These are phyloP conservation scores for Diaporthe ampelina DNA, from an alignment of 2,329 filamentous ascomycete species.

Conservation along the genomic window DNA sequence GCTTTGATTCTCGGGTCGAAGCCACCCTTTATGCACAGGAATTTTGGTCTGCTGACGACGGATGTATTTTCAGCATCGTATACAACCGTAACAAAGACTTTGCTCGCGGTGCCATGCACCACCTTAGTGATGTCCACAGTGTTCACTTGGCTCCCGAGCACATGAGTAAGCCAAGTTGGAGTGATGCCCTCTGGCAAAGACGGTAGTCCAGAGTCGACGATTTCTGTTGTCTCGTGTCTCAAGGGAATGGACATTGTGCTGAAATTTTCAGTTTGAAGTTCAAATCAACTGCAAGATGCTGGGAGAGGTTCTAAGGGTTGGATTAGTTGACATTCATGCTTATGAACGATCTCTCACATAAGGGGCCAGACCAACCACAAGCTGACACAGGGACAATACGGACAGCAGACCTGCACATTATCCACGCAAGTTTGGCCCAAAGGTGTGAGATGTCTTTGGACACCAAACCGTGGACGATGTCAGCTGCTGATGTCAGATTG, in stretches of 20 bases:
- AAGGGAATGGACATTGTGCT: background rate
- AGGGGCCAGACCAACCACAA: background rate
- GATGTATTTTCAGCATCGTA: slow-evolving; percentile 46
- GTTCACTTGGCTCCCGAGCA: slow-evolving; percentile 47
- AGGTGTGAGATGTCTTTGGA: background rate
- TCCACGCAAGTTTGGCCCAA: background rate
- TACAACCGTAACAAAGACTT: slow-evolving; percentile 49
- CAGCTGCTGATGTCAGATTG: slow-evolving; percentile 25
- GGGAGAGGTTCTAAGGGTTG: background rate
- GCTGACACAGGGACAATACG: background rate
- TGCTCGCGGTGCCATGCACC: slow-evolving; percentile 48
- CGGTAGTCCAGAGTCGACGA: slow-evolving; percentile 42
- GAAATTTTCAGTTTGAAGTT: no score
- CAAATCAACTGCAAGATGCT: background rate
- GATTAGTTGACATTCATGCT: background rate
- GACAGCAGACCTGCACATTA: background rate
- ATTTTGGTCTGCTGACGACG: slow-evolving; percentile 41
- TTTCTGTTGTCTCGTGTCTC: background rate
- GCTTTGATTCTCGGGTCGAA: slow-evolving; percentile 26
- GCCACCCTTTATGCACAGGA: slow-evolving; percentile 34
- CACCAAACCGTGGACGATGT: background rate
- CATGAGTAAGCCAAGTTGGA: slow-evolving; percentile 47
- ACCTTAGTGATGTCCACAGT: slow-evolving; percentile 44
- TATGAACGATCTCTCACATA: background rate
- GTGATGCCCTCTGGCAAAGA: slow-evolving; percentile 46